These are phyloP conservation scores for Quercus dentata DNA, from an alignment of 306 rosid genomes.

Conservation along the genomic window DNA sequence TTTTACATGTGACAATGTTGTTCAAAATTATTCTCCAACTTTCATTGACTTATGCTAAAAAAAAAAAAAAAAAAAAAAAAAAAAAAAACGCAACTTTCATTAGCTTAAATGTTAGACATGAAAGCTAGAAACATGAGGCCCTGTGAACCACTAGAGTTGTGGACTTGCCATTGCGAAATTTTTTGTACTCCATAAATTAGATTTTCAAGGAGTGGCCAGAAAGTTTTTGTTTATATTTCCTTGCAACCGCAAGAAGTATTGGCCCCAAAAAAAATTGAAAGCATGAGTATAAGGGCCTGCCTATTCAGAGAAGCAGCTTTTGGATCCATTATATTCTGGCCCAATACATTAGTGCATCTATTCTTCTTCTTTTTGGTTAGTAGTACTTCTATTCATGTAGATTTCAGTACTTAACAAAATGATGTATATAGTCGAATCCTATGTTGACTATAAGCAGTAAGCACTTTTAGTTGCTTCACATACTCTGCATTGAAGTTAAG, in stretches of 20 bases:
- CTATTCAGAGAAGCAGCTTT: not conserved
- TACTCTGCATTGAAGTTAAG: conserved; percentile 1
- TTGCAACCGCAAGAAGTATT: not conserved
- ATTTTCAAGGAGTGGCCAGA: no score
- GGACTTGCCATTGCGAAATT: not conserved
- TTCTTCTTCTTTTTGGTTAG: no score
- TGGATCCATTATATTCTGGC: not conserved
- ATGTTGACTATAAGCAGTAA: not conserved
- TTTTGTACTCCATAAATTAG: no score
- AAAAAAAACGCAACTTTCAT: not conserved
- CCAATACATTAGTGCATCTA: not conserved
- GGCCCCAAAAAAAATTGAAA: not conserved
- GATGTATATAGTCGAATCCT: not conserved
- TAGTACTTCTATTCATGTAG: not conserved
- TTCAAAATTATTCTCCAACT: not conserved
- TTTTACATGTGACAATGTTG: not conserved
- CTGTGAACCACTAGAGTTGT: not conserved
- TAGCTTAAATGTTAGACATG: not conserved
- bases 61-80: no score
- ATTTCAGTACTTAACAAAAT: not conserved
- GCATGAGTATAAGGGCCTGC: not conserved
- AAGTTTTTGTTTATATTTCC: not conserved
- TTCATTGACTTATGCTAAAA: not conserved
- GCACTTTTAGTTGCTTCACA: not conserved
- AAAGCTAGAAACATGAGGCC: not conserved